phyloP scores from a whole-genome alignment of 208 protist species.

The Leishmania martiniquensis region DNA sequence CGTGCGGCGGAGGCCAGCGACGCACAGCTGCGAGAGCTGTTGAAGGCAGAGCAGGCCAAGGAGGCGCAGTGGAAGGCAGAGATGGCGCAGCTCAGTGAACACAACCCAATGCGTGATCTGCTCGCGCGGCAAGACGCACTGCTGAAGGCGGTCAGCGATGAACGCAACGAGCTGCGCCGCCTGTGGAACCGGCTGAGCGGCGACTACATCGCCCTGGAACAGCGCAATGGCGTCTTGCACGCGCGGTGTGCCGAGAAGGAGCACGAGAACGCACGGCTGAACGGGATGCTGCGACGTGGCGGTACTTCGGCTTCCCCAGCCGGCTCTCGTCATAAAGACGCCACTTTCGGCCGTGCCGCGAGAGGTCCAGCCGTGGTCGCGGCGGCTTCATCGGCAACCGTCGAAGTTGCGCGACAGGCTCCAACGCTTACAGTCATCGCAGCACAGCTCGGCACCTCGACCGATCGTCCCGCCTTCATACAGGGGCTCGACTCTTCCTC shows the following conservation, averaged over 20 bases:
- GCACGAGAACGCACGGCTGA: constrained; percentile 65
- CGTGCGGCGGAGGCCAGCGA: constrained; percentile 30
- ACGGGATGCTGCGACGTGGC: constrained; percentile 34
- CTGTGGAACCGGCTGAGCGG: constrained; percentile 57
- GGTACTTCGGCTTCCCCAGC: neutral
- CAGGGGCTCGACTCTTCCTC: neutral
- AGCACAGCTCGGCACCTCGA: neutral
- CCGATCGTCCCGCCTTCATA: neutral
- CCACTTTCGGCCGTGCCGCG: neutral
- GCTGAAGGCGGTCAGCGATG: constrained; percentile 49
- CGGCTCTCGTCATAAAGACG: neutral
- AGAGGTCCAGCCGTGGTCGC: neutral
- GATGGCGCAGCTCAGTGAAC: constrained; percentile 40
- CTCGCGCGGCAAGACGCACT: constrained; percentile 59
- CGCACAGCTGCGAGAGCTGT: constrained; percentile 36
- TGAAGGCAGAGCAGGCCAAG: constrained; percentile 36
- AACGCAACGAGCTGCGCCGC: constrained; percentile 55
- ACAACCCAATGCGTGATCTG: constrained; percentile 57
- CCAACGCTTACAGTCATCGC: neutral
- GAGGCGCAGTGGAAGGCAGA: constrained; percentile 42
- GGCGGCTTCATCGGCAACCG: neutral
- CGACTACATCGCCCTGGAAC: constrained; percentile 72
- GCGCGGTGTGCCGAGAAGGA: constrained; percentile 76
- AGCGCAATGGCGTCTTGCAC: constrained; percentile 74
- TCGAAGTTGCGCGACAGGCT: neutral